Evolutionary conservation across 176 grass and related monocot species (phyloP), one percentile per base, ranked within the genome.

Genomic region (Canna indica): DNA sequence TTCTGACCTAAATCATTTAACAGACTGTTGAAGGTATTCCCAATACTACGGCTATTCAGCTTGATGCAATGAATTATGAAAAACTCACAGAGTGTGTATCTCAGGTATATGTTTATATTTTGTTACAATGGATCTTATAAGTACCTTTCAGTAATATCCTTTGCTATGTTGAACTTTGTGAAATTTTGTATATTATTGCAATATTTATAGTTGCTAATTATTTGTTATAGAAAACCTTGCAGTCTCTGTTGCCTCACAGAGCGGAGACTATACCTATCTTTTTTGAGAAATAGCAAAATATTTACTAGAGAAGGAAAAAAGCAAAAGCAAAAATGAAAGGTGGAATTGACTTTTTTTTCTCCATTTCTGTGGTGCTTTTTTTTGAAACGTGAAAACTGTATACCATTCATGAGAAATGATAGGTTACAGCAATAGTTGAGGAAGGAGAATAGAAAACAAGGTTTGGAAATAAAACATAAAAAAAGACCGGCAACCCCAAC

Each of bases 11-110:
- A 22, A 60, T 69, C 66, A 83, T 52, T 82, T 36, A 76, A 46
- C 84, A 96, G 93, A 91, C 28, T 74, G 79, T 96, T 70, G 77
- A 91, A 18, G 86, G 93, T 30, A 89, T 96, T 71, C 82, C 78
- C 47, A 90, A 96, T 75, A 77, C 93, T 78, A 96, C 79, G 61
- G 86, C 86, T 74, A 60, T 83, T 74, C 86, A 91, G 77, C 79
- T 96, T 10, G 86, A 91, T 86, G 86, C 88, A 68, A 64, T 69
- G 72, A 88, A 96, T 90, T 81, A 31, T 71, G 53, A 30, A 82
- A 87, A 76, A 9, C 86, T 96, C 76, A 83, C 79, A 26, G 31
- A 81, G 52, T 83, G 81, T 83, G 81, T 96, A 67, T 90, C 88
- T 72, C 70, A 91, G 81, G 93, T 91, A 86, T 11, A 76, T 82